These are phyloP conservation scores for Cyberlindnera petersonii DNA, from an alignment of 805 yeast species.

Conservation along the genomic window DNA sequence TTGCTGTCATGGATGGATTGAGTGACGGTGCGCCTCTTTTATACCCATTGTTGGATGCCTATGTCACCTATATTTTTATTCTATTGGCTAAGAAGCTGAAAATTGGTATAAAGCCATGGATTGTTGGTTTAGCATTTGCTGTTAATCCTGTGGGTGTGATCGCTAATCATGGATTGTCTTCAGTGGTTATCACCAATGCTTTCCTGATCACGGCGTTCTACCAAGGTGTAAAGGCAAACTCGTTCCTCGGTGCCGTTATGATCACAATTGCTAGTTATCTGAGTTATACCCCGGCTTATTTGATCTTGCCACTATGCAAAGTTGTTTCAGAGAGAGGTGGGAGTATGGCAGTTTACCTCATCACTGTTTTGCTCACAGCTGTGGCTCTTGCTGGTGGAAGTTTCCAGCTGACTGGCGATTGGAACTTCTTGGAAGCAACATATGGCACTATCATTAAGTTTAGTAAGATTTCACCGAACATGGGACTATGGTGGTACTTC, in stretches of 20 bases:
- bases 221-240: constrained; percentile 39
- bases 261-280: constrained; percentile 64
- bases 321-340: constrained; percentile 14
- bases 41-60: constrained; percentile 57
- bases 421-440: constrained; percentile 46
- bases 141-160: constrained; percentile 79
- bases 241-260: constrained; percentile 41
- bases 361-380: constrained; percentile 28
- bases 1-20: constrained; percentile 41
- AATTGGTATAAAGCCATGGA: constrained; percentile 31
- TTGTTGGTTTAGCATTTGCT: constrained; percentile 60
- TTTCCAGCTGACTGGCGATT: constrained; percentile 36
- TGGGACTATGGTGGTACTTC: constrained; percentile 98
- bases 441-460: constrained; percentile 59
- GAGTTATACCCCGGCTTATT: constrained; percentile 55
- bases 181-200: constrained; percentile 58
- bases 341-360: constrained; percentile 24
- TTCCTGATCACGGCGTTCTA: constrained; percentile 45
- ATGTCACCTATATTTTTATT: constrained; percentile 52
- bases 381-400: constrained; percentile 35
- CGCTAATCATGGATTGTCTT: constrained; percentile 65
- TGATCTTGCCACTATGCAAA: constrained; percentile 53
- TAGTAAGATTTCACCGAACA: constrained; percentile 76
- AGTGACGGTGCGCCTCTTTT: constrained; percentile 32
- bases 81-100: constrained; percentile 38